Evolutionary conservation across 805 yeast species (phyloP).

Genomic region (Lipomyces yamadae): DNA sequence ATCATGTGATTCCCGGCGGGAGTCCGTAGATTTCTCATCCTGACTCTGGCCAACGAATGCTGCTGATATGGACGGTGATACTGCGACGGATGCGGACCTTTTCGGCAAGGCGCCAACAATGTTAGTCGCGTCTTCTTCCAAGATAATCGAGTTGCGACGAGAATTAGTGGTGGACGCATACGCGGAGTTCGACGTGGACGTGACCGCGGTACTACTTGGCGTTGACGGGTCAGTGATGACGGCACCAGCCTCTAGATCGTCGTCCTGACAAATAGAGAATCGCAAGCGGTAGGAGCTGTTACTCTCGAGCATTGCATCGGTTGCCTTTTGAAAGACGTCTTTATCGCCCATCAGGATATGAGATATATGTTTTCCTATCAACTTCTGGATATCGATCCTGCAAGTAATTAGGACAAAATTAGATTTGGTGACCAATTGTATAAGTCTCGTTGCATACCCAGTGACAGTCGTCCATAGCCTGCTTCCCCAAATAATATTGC

Average conservation of each 20-base stretch:
- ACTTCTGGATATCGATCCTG: constrained; percentile 24
- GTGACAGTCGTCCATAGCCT: constrained; percentile 79
- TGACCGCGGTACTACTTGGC: constrained; percentile 18
- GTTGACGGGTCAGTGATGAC: constrained; percentile 9
- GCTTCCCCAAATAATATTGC: constrained; percentile 74
- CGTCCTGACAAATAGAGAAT: constrained; percentile 18
- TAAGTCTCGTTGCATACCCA: constrained; percentile 49
- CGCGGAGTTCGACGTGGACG: constrained; percentile 17
- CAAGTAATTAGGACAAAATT: not conserved
- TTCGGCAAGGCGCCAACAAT: not conserved
- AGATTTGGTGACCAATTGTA: not conserved
- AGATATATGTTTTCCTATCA: constrained; percentile 40
- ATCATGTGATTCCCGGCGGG: not conserved
- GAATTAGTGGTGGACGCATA: constrained; percentile 10
- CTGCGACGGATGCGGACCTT: not conserved
- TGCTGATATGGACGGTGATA: constrained; percentile 6
- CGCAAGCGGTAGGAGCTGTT: constrained; percentile 39
- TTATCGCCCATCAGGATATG: constrained; percentile 40
- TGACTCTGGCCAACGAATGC: constrained; percentile 12
- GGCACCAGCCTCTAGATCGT: not conserved
- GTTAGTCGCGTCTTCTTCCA: constrained; percentile 5
- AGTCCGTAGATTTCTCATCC: not conserved
- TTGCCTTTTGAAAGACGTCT: constrained; percentile 43
- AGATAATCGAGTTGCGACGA: constrained; percentile 16
- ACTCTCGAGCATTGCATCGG: constrained; percentile 45